These are phyloP conservation scores for Nothophaeocryptopus gaeumannii DNA, from an alignment of 2,329 filamentous ascomycete genomes.

Conservation along the genomic window DNA sequence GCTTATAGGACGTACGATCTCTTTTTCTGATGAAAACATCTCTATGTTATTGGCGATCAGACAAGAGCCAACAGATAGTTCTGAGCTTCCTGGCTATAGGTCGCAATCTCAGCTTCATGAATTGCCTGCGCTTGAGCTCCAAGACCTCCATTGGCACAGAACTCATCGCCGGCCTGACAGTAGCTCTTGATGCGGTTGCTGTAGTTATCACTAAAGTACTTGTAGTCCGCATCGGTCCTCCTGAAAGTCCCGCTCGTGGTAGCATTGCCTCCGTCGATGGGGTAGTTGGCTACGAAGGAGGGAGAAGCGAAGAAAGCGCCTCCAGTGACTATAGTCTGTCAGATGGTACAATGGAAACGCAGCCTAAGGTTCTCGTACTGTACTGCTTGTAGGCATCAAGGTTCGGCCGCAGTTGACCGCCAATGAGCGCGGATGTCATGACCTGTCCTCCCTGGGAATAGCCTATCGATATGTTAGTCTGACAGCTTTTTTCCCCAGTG, in stretches of 20 bases:
- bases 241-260: slow-evolving; percentile 48
- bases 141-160: neutral
- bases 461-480: neutral
- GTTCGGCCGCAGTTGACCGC: neutral
- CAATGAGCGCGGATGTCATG: slow-evolving; percentile 3
- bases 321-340: neutral
- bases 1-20: no score
- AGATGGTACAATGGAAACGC: neutral
- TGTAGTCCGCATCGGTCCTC: neutral
- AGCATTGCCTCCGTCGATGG: slow-evolving; percentile 45
- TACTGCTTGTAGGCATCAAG: slow-evolving; percentile 2
- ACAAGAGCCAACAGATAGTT: neutral
- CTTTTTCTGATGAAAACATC: no score
- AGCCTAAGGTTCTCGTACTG: neutral
- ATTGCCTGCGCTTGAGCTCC: neutral
- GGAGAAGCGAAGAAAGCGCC: slow-evolving; percentile 5
- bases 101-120: neutral
- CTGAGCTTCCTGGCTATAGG: neutral
- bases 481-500: no score
- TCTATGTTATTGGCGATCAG: no score
- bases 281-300: slow-evolving; percentile 1
- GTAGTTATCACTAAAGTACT: slow-evolving; percentile 1
- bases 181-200: slow-evolving; percentile 1
- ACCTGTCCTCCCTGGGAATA: neutral
- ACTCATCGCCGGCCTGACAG: slow-evolving; percentile 4